These are phyloP conservation scores for Ajuga reptans DNA, from an alignment of 305 asterid genomes.

Conservation along the genomic window DNA sequence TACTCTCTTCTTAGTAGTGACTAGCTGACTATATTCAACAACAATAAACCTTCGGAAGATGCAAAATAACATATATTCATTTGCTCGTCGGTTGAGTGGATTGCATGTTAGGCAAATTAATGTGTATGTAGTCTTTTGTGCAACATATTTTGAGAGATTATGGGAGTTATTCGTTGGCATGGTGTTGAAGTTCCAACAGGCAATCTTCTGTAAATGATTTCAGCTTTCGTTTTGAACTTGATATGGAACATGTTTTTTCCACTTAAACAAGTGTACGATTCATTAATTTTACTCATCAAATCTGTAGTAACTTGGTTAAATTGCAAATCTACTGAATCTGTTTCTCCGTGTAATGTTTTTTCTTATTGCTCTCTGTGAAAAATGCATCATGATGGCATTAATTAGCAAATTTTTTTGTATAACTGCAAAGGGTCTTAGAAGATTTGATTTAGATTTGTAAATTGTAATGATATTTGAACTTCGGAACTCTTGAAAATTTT, in stretches of 20 bases:
- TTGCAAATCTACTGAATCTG: conserved; percentile 1
- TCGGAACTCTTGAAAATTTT: background rate
- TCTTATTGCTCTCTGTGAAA: background rate
- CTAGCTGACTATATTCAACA: background rate
- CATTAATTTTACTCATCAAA: background rate
- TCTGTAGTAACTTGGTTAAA: conserved; percentile 6
- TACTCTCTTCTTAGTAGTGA: background rate
- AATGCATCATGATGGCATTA: background rate
- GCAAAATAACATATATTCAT: background rate
- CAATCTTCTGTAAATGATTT: background rate
- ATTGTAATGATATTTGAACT: background rate
- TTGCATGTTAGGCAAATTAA: conserved; percentile 3
- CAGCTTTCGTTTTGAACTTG: background rate
- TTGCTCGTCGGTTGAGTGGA: background rate
- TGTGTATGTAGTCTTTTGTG: background rate
- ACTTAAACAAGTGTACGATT: background rate
- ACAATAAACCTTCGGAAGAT: background rate
- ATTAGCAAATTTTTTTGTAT: background rate
- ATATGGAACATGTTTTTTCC: background rate
- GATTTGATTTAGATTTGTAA: background rate
- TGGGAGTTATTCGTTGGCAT: background rate
- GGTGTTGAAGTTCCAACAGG: background rate
- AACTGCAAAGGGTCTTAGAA: conserved; percentile 1
- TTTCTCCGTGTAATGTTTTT: background rate
- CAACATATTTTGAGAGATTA: conserved; percentile 1